These are phyloP conservation scores for Elsinoe australis DNA, from an alignment of 2,329 filamentous ascomycete species.

Conservation along the genomic window DNA sequence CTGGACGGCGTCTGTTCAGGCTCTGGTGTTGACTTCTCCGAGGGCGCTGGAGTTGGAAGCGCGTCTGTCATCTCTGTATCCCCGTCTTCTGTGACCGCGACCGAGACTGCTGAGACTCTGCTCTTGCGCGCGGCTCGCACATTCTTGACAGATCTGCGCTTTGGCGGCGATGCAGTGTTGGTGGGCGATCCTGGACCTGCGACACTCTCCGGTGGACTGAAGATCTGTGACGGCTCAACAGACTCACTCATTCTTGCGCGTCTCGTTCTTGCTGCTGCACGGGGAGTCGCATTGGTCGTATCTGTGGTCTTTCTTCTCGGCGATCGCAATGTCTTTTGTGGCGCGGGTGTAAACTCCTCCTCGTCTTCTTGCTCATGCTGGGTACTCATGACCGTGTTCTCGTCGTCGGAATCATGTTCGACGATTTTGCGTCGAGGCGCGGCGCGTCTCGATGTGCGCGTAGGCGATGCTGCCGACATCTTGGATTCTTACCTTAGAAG, in stretches of 20 bases:
- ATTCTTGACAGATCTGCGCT: slow-evolving; percentile 55
- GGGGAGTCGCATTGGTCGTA: slow-evolving; percentile 40
- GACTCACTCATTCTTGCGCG: slow-evolving; percentile 43
- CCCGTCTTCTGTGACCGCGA: slow-evolving; percentile 24
- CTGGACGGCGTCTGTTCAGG: slow-evolving; percentile 29
- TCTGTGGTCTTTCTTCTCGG: slow-evolving; percentile 46
- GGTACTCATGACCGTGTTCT: slow-evolving; percentile 51
- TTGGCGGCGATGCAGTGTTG: slow-evolving; percentile 54
- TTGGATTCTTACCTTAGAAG: background rate
- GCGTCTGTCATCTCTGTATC: slow-evolving; percentile 17
- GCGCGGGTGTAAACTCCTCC: slow-evolving; percentile 73
- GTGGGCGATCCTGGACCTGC: slow-evolving; percentile 46
- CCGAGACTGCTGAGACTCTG: slow-evolving; percentile 32
- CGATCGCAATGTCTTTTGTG: slow-evolving; percentile 51
- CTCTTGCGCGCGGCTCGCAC: slow-evolving; percentile 37
- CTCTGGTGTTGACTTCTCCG: slow-evolving; percentile 40
- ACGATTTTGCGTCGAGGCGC: slow-evolving; percentile 63
- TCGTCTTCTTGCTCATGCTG: slow-evolving; percentile 57
- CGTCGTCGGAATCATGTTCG: slow-evolving; percentile 63
- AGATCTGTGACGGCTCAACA: slow-evolving; percentile 54
- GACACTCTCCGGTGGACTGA: slow-evolving; percentile 49
- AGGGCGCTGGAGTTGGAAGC: slow-evolving; percentile 16
- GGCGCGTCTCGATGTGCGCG: slow-evolving; percentile 53
- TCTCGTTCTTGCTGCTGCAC: slow-evolving; percentile 34
- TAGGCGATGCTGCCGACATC: slow-evolving; percentile 37